Conservation (phyloP, 768 basidiomycete genomes). For the Podaxis pistillaris region DNA sequence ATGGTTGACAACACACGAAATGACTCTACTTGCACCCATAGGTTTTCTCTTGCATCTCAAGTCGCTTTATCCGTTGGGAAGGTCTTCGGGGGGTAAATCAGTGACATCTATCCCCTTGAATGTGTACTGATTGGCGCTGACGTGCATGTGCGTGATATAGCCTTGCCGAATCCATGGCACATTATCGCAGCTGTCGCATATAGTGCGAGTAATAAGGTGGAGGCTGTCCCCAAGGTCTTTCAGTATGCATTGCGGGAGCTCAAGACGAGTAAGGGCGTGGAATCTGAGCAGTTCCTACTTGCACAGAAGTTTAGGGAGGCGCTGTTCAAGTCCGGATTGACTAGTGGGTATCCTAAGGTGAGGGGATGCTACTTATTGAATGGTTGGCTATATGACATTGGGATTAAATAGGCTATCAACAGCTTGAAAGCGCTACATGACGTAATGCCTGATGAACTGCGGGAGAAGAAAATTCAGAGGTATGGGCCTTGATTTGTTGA, state of each 20-base stretch:
- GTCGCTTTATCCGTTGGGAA: slow-evolving; percentile 2
- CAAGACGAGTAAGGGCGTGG: slow-evolving; percentile 21
- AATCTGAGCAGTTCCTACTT: slow-evolving; percentile 25
- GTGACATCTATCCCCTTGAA: background rate
- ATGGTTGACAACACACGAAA: background rate
- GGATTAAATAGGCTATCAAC: slow-evolving; percentile 49
- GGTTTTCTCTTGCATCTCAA: slow-evolving; percentile 7
- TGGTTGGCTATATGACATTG: background rate
- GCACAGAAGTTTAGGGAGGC: slow-evolving; percentile 60
- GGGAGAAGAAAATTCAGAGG: slow-evolving; percentile 48
- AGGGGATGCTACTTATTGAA: background rate
- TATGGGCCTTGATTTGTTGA: slow-evolving; percentile 19
- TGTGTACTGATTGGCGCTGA: background rate
- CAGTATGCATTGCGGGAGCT: slow-evolving; percentile 46
- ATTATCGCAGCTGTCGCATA: slow-evolving; percentile 56
- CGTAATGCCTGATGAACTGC: slow-evolving; percentile 49
- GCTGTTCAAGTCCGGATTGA: slow-evolving; percentile 58
- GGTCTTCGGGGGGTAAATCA: background rate
- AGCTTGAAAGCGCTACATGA: slow-evolving; percentile 48
- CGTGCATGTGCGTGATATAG: slow-evolving; percentile 7
- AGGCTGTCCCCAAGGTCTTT: slow-evolving; percentile 56
- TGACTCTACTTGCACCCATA: slow-evolving; percentile 17
- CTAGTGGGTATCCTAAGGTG: slow-evolving; percentile 59
- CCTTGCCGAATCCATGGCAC: slow-evolving; percentile 52
- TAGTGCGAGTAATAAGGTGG: slow-evolving; percentile 56